Conservation (phyloP, 1,284 basidiomycete genomes). For the Inonotus hispidus region DNA sequence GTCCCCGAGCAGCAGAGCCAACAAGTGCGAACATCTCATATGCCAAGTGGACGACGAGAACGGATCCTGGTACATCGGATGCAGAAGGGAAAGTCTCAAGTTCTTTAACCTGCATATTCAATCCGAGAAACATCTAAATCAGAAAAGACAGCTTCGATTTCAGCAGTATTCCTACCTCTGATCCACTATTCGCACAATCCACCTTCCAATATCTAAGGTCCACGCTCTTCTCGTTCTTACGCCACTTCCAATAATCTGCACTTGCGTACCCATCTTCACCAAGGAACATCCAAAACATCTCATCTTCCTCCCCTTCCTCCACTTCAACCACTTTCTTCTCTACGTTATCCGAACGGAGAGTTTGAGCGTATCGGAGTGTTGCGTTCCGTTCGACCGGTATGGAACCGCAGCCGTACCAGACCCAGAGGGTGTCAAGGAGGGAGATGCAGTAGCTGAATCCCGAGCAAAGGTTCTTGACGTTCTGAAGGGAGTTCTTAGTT, state of each 20-base stretch:
- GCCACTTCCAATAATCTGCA: constrained; percentile 77
- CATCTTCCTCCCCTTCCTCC: constrained; percentile 52
- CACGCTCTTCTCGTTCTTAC: constrained; percentile 30
- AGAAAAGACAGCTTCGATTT: too few relatives aligned
- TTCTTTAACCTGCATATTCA: too few relatives aligned
- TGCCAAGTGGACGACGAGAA: constrained; percentile 64
- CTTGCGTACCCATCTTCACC: constrained; percentile 67
- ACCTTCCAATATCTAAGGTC: constrained; percentile 57
- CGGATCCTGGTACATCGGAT: constrained; percentile 31
- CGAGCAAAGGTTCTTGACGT: constrained; percentile 65
- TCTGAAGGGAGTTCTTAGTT: constrained; percentile 33
- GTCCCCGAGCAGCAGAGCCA: constrained; percentile 54
- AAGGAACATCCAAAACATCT: constrained; percentile 80
- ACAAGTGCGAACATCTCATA: constrained; percentile 78
- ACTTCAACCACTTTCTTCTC: constrained; percentile 52
- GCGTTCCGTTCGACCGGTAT: constrained; percentile 48
- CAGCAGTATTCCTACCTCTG: too few relatives aligned
- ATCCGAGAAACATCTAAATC: too few relatives aligned
- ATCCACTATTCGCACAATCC: constrained; percentile 30
- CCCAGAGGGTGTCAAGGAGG: constrained; percentile 64
- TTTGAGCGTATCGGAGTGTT: constrained; percentile 53
- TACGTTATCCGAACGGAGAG: constrained; percentile 35
- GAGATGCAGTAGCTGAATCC: constrained; percentile 73
- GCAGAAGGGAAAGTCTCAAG: constrained; percentile 27
- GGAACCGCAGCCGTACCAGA: constrained; percentile 75